Base-by-base conservation (phyloP, 176 grass and related monocot genomes). In the Phyllostachys edulis region DNA sequence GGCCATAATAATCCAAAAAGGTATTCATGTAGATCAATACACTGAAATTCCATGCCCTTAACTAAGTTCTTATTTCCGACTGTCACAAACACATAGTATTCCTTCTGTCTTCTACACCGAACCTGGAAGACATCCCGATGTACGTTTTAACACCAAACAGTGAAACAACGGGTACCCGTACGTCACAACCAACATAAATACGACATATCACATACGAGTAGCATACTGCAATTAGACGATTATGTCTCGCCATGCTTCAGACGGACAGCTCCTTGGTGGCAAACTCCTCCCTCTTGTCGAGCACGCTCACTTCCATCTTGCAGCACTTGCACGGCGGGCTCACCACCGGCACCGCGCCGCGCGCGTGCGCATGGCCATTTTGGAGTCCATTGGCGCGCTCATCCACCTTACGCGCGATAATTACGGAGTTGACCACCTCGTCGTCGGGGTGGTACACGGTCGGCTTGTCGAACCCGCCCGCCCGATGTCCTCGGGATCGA, bases 401-500 rank as follows among this genome's bases (percentile, higher is more conserved):
- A 18, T 45, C 60, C 9, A 24, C n/a, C 80, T 94, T 94, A 0
- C 83, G 84, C 21, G 92, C 88, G 21, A 94, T 75, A 80, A 94
- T 86, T 24, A 94, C 88, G 14, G 92, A 94, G 83, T 90, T 94
- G 29, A 93, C 83, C 12, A 93, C 91, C 77, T 94, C 92, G 18
- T 87, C 87, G 2, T 78, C 41, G 0, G 89, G 92, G 67, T 97
- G 95, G 85, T 82, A 88, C 77, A 97, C 88, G 6, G 92, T 70
- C 15, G 85, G 26, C 66, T 91, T 82, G 47, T 94, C 92, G 24
- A 97, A 97, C 49, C 88, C 92, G 9, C 84, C 89, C 0, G 89
- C 0, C 73, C 29, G 76, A 94, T 76, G 37, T 94, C 90, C 40
- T 89, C 84, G 0, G 39, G 21, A 3, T 89, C 85, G 0, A 94